Percentiles rank a stretch among this genome's conserved stretches.
Evolutionary conservation across 768 basidiomycete species (phyloP).

Genomic region (Auriscalpium microsporum): DNA sequence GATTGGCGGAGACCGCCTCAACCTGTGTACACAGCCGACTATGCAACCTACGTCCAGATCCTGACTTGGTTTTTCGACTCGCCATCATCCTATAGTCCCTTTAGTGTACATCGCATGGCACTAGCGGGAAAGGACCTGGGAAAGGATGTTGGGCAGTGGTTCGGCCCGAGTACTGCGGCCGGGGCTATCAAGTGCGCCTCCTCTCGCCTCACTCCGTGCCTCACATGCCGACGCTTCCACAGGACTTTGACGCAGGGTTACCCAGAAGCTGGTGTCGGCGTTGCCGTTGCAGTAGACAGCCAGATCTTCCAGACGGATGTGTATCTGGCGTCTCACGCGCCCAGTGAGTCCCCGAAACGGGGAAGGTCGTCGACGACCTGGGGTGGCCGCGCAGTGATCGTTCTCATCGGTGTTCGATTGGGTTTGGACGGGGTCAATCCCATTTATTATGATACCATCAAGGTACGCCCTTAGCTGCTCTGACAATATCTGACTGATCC

Average conservation of each 20-base stretch:
- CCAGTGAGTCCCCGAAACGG: slow-evolving; percentile 21
- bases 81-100: slow-evolving; percentile 75
- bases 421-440: slow-evolving; percentile 94
- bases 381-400: slow-evolving; percentile 79
- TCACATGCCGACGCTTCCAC: neutral
- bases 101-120: slow-evolving; percentile 95
- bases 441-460: slow-evolving; percentile 83
- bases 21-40: slow-evolving; percentile 50
- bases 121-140: slow-evolving; percentile 90
- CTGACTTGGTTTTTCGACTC: slow-evolving; percentile 94
- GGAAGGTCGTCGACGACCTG: slow-evolving; percentile 32
- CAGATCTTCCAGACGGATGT: slow-evolving; percentile 83
- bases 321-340: slow-evolving; percentile 55
- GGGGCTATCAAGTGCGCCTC: slow-evolving; percentile 76
- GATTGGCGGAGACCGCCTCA: slow-evolving; percentile 80
- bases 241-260: slow-evolving; percentile 74
- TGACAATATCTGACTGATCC: neutral
- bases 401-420: slow-evolving; percentile 79
- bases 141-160: slow-evolving; percentile 96
- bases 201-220: neutral
- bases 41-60: slow-evolving; percentile 84
- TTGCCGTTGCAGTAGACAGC: slow-evolving; percentile 76
- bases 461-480: slow-evolving; percentile 33
- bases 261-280: slow-evolving; percentile 72
- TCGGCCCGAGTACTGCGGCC: slow-evolving; percentile 95